phyloP scores from a whole-genome alignment of 441 rosid species.

The Metrosideros polymorpha region DNA sequence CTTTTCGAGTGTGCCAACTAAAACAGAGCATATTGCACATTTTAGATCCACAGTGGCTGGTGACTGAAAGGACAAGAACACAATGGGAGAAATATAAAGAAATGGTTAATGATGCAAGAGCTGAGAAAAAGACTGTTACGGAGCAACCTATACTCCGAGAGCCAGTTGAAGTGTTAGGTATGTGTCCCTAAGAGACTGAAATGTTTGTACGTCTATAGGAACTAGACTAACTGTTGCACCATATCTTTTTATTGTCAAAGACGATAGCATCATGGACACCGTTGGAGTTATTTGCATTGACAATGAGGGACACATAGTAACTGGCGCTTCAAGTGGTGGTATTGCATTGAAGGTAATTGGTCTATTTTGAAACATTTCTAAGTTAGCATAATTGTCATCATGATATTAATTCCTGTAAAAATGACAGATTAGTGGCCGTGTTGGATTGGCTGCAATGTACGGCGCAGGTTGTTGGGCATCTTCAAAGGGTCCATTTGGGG shows the following conservation, averaged over 20 bases:
- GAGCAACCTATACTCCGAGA: conserved; percentile 16
- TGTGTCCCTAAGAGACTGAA: background rate
- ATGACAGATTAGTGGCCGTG: conserved; percentile 77
- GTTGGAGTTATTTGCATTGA: conserved; percentile 93
- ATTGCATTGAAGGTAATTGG: conserved; percentile 73
- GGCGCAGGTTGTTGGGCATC: conserved; percentile 98
- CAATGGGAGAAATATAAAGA: conserved; percentile 68
- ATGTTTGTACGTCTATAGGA: background rate
- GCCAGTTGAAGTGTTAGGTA: conserved; percentile 21
- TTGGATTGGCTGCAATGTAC: conserved; percentile 82
- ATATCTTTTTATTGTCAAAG: conserved; percentile 16
- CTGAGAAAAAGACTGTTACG: conserved; percentile 11
- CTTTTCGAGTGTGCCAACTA: background rate
- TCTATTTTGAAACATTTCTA: background rate
- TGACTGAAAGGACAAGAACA: conserved; percentile 60
- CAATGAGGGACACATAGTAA: conserved; percentile 63
- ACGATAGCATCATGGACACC: conserved; percentile 64
- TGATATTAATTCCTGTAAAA: background rate
- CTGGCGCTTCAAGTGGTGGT: conserved; percentile 94
- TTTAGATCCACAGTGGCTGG: conserved; percentile 56
- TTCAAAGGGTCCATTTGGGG: conserved; percentile 60
- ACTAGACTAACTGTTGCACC: background rate
- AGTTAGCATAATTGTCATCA: background rate
- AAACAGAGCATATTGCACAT: background rate
- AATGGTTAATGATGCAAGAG: conserved; percentile 53